phyloP scores from a whole-genome alignment of 352 stramenopile genomes.

The Sclerospora graminicola region DNA sequence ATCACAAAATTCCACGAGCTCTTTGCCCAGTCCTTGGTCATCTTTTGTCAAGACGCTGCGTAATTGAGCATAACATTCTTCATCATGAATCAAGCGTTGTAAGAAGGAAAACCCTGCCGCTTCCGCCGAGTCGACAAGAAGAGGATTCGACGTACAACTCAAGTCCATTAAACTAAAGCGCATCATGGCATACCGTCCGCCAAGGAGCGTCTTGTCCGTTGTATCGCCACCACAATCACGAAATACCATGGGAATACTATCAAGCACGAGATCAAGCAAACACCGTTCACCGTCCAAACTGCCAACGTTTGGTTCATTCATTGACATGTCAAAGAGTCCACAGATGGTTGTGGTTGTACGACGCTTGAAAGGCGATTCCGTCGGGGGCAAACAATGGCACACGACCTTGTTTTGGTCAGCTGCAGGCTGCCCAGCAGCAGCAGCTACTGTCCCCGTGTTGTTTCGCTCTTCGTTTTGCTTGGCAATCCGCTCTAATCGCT shows the following conservation, averaged over 20 bases:
- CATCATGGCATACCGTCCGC: slow-evolving; percentile 71
- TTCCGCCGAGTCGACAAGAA: slow-evolving; percentile 56
- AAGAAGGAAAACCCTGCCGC: slow-evolving; percentile 72
- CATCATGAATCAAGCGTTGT: slow-evolving; percentile 80
- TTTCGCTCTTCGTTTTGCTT: slow-evolving; percentile 64
- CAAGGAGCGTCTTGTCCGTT: slow-evolving; percentile 79
- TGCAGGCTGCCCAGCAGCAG: slow-evolving; percentile 5
- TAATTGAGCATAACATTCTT: slow-evolving; percentile 80
- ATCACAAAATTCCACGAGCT: slow-evolving; percentile 74
- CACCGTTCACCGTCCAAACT: slow-evolving; percentile 71
- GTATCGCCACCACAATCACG: slow-evolving; percentile 77
- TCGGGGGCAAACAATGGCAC: slow-evolving; percentile 18
- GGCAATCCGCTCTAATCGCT: slow-evolving; percentile 53
- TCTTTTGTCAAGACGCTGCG: slow-evolving; percentile 69
- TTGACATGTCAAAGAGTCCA: slow-evolving; percentile 71
- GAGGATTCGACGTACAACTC: slow-evolving; percentile 25
- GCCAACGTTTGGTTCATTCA: slow-evolving; percentile 59
- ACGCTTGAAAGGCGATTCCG: slow-evolving; percentile 26
- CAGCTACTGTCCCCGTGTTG: too few relatives aligned
- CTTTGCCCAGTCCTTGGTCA: slow-evolving; percentile 38
- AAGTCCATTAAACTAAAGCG: slow-evolving; percentile 63
- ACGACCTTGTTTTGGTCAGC: slow-evolving; percentile 17
- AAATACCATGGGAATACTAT: slow-evolving; percentile 82
- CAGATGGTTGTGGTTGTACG: slow-evolving; percentile 38
- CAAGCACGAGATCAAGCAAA: slow-evolving; percentile 68